Percentiles rank a stretch among this genome's conserved stretches.
Conservation (phyloP, 768 basidiomycete genomes). For the Lentinula lateritia region DNA sequence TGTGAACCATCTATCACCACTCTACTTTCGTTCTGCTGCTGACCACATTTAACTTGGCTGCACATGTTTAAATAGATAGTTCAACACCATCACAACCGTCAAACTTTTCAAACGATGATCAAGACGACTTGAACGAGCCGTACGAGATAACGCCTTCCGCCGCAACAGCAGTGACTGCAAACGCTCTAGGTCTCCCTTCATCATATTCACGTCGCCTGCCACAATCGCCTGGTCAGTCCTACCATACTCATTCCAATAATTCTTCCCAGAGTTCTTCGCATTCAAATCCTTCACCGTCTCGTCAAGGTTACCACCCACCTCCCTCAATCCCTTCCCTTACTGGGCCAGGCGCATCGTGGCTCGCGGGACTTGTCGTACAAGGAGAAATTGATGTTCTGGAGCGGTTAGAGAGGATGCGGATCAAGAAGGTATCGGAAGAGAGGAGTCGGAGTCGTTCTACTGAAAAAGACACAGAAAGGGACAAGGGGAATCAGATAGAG, state of each 20-base stretch:
- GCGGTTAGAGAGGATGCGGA: slow-evolving; percentile 44
- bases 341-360: slow-evolving; percentile 41
- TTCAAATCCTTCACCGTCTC: not conserved
- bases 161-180: not conserved
- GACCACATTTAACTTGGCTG: too few relatives aligned
- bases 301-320: not conserved
- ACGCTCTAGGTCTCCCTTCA: not conserved
- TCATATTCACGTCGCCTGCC: not conserved
- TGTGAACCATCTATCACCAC: too few relatives aligned
- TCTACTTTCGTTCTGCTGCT: too few relatives aligned
- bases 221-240: not conserved
- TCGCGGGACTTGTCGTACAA: slow-evolving; percentile 79
- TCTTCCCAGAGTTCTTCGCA: not conserved
- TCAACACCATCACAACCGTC: not conserved
- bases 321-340: not conserved
- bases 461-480: slow-evolving; percentile 20
- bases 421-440: slow-evolving; percentile 45
- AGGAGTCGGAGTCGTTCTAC: slow-evolving; percentile 49
- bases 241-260: not conserved
- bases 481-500: not conserved
- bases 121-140: not conserved
- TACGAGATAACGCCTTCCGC: not conserved
- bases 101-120: not conserved
- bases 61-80: not conserved
- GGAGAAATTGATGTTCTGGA: slow-evolving; percentile 81